Evolutionary conservation across 768 basidiomycete genomes (phyloP), one percentile per base, ranked within the genome.

Genomic region (Lactarius hengduanensis): DNA sequence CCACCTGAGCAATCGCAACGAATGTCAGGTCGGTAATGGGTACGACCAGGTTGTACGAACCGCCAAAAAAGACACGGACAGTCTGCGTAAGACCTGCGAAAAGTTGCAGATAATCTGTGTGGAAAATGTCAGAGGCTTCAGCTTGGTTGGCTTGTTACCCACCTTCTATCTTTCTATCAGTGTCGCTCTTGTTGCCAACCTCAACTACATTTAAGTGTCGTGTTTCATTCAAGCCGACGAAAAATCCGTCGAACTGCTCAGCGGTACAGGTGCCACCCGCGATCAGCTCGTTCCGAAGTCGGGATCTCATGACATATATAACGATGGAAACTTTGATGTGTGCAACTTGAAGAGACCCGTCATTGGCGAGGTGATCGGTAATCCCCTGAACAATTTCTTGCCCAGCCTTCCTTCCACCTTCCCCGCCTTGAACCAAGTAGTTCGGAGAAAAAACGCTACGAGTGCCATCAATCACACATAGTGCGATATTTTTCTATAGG

Each of bases 1-100:
- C 84, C 84, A 55, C 88, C 88, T 90, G 55, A 22, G n/a, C 67
- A 43, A 55, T 38, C 53, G 72, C 57, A 72, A 28, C 40, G 13
- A 26, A 28, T 2, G n/a, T 45, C 56, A 66, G 43, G 56, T 43
- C 13, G 2, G 30, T 15, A 60, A 18, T 20, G 6, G n/a, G 8
- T 6, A 41, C 47, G 15, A 60, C 4, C 32, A 40, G 54, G 13
- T 36, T 3, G 22, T 45, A 69, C 69, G 18, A 45, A 69, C 69
- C 62, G 16, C 57, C 30, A 50, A 63, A 68, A 55, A 63, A 68
- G 43, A 69, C 32, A 40, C 66, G 66, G 32, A 57, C 58, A 15
- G 28, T 63, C 45, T 69, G 66, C 5, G 61, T 30, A 30, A 69
- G 66, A 32, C 54, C 61, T 13, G 69, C 53, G 32, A 59, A 64